Evolutionary conservation across 305 asterid species (phyloP).

Genomic region (Rubia peregrina): DNA sequence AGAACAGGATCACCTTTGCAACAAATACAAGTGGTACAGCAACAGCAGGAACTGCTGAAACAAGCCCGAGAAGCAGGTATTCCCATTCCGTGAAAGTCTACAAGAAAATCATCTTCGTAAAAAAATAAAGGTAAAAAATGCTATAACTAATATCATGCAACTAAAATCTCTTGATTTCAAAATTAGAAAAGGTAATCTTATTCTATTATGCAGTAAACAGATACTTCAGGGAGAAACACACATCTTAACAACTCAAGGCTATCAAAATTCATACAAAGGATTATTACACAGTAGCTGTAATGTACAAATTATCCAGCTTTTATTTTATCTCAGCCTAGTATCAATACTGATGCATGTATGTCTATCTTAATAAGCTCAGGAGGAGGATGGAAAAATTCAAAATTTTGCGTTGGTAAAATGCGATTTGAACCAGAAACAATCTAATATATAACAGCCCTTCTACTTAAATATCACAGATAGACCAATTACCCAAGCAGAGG

Average conservation of each 20-base stretch:
- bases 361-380: background rate
- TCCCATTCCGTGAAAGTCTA: slow-evolving; percentile 27
- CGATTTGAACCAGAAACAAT: background rate
- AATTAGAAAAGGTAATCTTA: background rate
- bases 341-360: background rate
- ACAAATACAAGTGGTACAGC: slow-evolving; percentile 18
- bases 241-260: background rate
- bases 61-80: slow-evolving; percentile 25
- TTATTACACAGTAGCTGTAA: background rate
- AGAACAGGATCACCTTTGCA: slow-evolving; percentile 19
- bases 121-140: background rate
- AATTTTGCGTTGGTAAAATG: background rate
- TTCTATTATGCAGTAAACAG: background rate
- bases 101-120: background rate
- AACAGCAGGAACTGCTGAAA: slow-evolving; percentile 26
- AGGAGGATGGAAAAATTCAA: background rate
- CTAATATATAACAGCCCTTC: background rate
- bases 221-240: background rate
- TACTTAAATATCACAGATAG: background rate
- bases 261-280: background rate
- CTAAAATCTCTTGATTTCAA: background rate
- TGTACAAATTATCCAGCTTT: background rate
- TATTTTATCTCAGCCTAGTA: background rate
- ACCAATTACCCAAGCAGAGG: background rate
- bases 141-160: background rate